phyloP scores from a whole-genome alignment of 1,284 basidiomycete species.

The Cronartium ribicola region DNA sequence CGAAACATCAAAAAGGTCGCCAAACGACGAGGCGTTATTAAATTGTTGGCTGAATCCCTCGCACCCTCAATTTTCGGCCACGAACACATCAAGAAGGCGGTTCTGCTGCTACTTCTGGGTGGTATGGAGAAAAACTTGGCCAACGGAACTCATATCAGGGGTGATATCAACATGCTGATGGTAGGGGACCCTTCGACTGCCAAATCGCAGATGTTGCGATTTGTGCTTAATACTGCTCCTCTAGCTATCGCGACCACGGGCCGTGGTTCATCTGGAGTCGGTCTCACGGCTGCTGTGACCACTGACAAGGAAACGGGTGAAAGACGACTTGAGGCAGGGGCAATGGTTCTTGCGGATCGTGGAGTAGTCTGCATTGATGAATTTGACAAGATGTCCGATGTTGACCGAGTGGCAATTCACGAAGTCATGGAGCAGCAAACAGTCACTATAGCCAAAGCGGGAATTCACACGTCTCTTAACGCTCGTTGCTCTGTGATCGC shows the following conservation, averaged over 20 bases:
- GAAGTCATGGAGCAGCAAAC: slow-evolving; percentile 99
- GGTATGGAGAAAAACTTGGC: slow-evolving; percentile 96
- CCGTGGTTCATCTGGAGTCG: slow-evolving; percentile 93
- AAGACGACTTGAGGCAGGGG: slow-evolving; percentile 90
- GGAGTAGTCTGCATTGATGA: slow-evolving; percentile 99
- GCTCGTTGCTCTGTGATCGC: slow-evolving; percentile 96
- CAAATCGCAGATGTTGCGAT: slow-evolving; percentile 93
- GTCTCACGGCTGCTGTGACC: slow-evolving; percentile 98
- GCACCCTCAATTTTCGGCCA: slow-evolving; percentile 97
- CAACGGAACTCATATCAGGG: slow-evolving; percentile 97
- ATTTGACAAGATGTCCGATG: slow-evolving; percentile 99
- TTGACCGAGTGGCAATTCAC: slow-evolving; percentile 98
- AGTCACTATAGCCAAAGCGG: slow-evolving; percentile 98
- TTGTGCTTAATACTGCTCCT: slow-evolving; percentile 92
- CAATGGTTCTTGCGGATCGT: slow-evolving; percentile 99
- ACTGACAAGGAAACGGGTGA: slow-evolving; percentile 95
- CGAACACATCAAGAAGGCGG: slow-evolving; percentile 90
- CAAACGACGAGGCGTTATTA: slow-evolving; percentile 75
- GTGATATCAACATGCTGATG: slow-evolving; percentile 99
- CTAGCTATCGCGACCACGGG: slow-evolving; percentile 97
- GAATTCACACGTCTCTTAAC: slow-evolving; percentile 96
- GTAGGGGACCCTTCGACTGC: slow-evolving; percentile 98
- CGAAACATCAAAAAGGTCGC: slow-evolving; percentile 92
- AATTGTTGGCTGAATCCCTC: slow-evolving; percentile 84
- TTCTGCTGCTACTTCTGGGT: slow-evolving; percentile 85